phyloP scores from a whole-genome alignment of 2,329 filamentous ascomycete species.

The Gyromitra esculenta region DNA sequence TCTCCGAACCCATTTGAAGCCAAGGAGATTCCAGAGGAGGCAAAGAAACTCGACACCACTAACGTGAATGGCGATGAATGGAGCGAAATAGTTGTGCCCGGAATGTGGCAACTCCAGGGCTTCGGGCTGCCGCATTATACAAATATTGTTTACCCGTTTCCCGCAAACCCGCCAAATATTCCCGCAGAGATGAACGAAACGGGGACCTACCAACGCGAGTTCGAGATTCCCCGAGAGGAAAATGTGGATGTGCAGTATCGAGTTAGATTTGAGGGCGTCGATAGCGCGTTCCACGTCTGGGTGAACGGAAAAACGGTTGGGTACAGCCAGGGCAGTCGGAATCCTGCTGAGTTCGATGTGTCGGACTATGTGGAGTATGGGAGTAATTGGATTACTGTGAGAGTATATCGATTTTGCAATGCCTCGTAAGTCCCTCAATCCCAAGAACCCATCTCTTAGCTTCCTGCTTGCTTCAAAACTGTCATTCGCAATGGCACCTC shows the following conservation, averaged over 20 bases:
- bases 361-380: slow-evolving; percentile 64
- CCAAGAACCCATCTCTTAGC: slow-evolving; percentile 61
- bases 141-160: slow-evolving; percentile 73
- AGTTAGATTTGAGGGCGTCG: slow-evolving; percentile 76
- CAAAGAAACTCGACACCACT: slow-evolving; percentile 52
- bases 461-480: neutral
- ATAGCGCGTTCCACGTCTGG: slow-evolving; percentile 76
- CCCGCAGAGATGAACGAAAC: slow-evolving; percentile 71
- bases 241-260: slow-evolving; percentile 67
- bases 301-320: slow-evolving; percentile 72
- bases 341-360: slow-evolving; percentile 76
- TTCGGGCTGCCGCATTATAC: slow-evolving; percentile 75
- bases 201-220: slow-evolving; percentile 69
- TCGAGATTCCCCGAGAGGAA: slow-evolving; percentile 66
- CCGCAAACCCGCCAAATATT: slow-evolving; percentile 71
- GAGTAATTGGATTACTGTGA: slow-evolving; percentile 69
- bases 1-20: slow-evolving; percentile 28
- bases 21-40: slow-evolving; percentile 23
- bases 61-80: slow-evolving; percentile 61
- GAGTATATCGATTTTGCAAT: slow-evolving; percentile 75
- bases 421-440: slow-evolving; percentile 68
- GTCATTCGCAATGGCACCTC: slow-evolving; percentile 1
- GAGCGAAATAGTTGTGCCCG: slow-evolving; percentile 70
- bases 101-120: slow-evolving; percentile 76
- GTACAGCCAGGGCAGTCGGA: slow-evolving; percentile 75